Conservation (phyloP, 2,329 filamentous ascomycete species). For the Chaetomiaceae sp. region DNA sequence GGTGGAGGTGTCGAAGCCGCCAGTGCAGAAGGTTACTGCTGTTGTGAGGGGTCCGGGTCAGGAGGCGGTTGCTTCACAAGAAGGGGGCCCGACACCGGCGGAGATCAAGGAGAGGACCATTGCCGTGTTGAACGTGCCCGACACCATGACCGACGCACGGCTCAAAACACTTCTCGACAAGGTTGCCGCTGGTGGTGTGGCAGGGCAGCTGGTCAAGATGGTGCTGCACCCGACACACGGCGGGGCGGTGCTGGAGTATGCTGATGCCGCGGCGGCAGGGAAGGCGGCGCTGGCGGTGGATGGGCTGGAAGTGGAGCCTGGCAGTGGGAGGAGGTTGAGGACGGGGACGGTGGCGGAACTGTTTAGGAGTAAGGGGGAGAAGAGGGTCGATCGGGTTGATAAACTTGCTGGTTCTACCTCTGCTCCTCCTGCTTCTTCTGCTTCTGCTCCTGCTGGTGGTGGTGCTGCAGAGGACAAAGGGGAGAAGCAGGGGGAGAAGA, state of each 20-base stretch:
- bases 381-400: slow-evolving; percentile 40
- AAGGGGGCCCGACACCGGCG: slow-evolving; percentile 34
- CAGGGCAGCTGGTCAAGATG: slow-evolving; percentile 63
- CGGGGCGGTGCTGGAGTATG: slow-evolving; percentile 82
- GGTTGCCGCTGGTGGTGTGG: slow-evolving; percentile 51
- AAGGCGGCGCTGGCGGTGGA: slow-evolving; percentile 61
- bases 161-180: slow-evolving; percentile 69
- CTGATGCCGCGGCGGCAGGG: slow-evolving; percentile 64
- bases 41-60: too few relatives aligned
- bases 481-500: slow-evolving; percentile 14
- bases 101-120: slow-evolving; percentile 66
- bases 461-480: slow-evolving; percentile 25
- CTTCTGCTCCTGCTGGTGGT: slow-evolving; percentile 27
- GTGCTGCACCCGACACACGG: slow-evolving; percentile 75
- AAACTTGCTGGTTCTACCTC: slow-evolving; percentile 23
- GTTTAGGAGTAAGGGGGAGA: slow-evolving; percentile 46
- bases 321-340: slow-evolving; percentile 43
- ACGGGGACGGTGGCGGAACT: slow-evolving; percentile 54
- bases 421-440: neutral
- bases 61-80: neutral
- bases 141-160: slow-evolving; percentile 86
- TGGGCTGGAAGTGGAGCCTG: slow-evolving; percentile 46
- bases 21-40: slow-evolving; percentile 53
- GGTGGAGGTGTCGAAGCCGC: slow-evolving; percentile 57
- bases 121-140: slow-evolving; percentile 78